Percentiles rank a stretch among this genome's conserved stretches.
Evolutionary conservation across 768 basidiomycete species (phyloP).

Genomic region (Leccinellum albellum): DNA sequence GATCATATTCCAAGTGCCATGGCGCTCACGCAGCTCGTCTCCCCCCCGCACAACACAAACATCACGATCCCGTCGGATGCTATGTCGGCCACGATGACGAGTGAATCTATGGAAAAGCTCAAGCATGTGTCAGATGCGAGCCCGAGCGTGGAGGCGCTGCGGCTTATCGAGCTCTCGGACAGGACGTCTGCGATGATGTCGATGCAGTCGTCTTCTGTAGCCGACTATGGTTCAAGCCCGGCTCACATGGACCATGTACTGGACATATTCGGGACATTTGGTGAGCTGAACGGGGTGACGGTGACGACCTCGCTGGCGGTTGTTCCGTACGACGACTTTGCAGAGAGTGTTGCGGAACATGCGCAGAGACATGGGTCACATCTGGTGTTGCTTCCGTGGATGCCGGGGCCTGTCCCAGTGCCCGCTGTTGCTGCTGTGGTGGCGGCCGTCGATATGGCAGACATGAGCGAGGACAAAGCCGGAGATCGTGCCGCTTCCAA

Average conservation of each 20-base stretch:
- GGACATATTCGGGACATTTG: conserved; percentile 75
- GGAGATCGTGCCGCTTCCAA: conserved; percentile 6
- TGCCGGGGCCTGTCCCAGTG: conserved; percentile 30
- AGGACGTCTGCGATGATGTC: conserved; percentile 64
- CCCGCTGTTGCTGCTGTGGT: conserved; percentile 11
- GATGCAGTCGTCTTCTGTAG: conserved; percentile 42
- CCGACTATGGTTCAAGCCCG: conserved; percentile 48
- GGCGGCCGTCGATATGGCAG: conserved; percentile 1
- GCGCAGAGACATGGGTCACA: conserved; percentile 58
- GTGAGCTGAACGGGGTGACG: conserved; percentile 62
- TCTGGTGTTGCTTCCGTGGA: conserved; percentile 83
- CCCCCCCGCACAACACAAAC: conserved; percentile 29
- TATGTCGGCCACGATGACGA: conserved; percentile 8
- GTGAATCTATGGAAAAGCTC: neutral
- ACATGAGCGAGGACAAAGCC: neutral
- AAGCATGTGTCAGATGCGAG: conserved; percentile 31
- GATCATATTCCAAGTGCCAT: conserved; percentile 89
- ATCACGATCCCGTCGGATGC: neutral
- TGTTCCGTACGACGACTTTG: conserved; percentile 72
- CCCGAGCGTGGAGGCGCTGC: conserved; percentile 64
- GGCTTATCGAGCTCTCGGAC: conserved; percentile 78
- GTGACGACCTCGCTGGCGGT: conserved; percentile 67
- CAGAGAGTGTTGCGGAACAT: conserved; percentile 66
- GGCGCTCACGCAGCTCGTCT: conserved; percentile 82
- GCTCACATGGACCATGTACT: conserved; percentile 70